A percentile compares a stretch with the other conserved stretches of the same genome.
These are phyloP conservation scores for Cicer yamashitae DNA, from an alignment of 306 rosid genomes.

Conservation along the genomic window DNA sequence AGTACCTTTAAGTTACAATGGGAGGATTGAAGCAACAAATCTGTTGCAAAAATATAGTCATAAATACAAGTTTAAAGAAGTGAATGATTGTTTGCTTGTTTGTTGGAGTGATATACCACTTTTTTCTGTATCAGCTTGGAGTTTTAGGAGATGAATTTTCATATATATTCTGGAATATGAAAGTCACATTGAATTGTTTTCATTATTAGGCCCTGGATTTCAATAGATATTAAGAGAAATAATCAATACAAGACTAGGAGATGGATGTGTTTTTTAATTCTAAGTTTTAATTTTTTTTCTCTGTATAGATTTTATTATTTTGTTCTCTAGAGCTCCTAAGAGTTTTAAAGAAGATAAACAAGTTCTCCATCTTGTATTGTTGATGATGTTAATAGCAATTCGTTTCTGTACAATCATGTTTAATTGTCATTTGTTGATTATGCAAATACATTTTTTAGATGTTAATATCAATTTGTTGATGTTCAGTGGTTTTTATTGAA, in stretches of 20 bases:
- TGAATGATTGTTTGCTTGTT: conserved; percentile 52
- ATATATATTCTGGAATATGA: conserved; percentile 18
- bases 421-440: not conserved
- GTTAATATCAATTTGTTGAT: not conserved
- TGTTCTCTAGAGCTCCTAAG: not conserved
- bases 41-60: conserved; percentile 57
- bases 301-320: conserved; percentile 37
- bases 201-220: conserved; percentile 7
- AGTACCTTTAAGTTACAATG: conserved; percentile 61
- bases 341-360: conserved; percentile 25
- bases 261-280: conserved; percentile 31
- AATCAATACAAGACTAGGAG: conserved; percentile 11
- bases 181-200: not conserved
- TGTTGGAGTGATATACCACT: conserved; percentile 73
- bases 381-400: conserved; percentile 37
- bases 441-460: too few species aligned
- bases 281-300: conserved; percentile 36
- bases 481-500: too few species aligned
- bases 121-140: conserved; percentile 77
- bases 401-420: conserved; percentile 28
- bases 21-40: conserved; percentile 58
- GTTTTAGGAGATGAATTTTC: conserved; percentile 52
- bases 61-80: conserved; percentile 61
- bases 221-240: conserved; percentile 16
- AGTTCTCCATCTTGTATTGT: conserved; percentile 31